Conservation (phyloP, 78 protist genomes). For the Dictyostelium firmibasis region DNA sequence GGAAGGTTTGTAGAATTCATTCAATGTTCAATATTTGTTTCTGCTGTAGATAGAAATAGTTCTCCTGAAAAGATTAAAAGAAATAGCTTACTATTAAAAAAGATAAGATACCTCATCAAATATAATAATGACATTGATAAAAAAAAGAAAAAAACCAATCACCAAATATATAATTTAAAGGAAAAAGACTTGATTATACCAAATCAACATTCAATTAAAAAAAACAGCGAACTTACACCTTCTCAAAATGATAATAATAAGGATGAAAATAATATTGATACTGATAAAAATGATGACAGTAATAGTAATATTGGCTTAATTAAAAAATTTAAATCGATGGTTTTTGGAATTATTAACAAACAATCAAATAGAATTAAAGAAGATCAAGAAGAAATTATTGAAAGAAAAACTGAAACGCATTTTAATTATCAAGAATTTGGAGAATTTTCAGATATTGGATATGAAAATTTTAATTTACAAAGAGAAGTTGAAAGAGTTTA, state of each 20-base stretch:
- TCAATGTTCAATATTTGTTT: not conserved
- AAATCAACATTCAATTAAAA: too few relatives aligned
- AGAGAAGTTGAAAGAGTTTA: not conserved
- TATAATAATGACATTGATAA: not conserved
- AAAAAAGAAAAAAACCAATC: not conserved
- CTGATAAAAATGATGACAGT: too few relatives aligned
- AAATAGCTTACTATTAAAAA: not conserved
- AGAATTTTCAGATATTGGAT: not conserved
- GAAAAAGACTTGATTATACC: not conserved
- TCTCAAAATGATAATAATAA: too few relatives aligned
- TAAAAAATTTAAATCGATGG: too few relatives aligned
- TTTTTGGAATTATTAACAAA: not conserved
- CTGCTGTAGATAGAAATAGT: not conserved
- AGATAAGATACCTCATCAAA: not conserved
- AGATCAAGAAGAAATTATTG: not conserved
- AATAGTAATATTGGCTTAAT: too few relatives aligned
- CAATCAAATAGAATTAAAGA: not conserved
- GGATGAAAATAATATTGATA: too few relatives aligned
- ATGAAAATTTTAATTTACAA: not conserved
- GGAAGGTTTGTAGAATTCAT: too few relatives aligned
- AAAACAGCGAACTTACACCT: too few relatives aligned
- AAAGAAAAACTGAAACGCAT: too few relatives aligned
- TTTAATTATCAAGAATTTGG: not conserved
- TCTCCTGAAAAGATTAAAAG: not conserved
- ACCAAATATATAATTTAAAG: not conserved